Conservation (phyloP, 2,329 filamentous ascomycete species). For the Exserohilum rostratum region DNA sequence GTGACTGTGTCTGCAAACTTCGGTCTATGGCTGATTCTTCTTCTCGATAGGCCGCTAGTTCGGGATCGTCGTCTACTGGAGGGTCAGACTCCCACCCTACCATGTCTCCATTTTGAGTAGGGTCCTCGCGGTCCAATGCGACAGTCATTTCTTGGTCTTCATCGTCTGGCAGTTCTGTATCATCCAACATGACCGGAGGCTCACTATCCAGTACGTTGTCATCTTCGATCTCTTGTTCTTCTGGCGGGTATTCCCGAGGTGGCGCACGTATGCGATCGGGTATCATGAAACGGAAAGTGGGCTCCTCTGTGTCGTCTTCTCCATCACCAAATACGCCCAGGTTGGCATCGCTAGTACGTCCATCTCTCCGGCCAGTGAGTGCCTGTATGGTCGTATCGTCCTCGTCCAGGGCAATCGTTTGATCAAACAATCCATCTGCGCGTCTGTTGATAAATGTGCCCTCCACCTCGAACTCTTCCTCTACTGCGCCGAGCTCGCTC, state of each 20-base stretch:
- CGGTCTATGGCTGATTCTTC: constrained; percentile 45
- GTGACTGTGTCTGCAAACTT: constrained; percentile 38
- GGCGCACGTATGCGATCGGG: constrained; percentile 41
- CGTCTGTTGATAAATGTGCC: constrained; percentile 48
- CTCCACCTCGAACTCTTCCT: constrained; percentile 50
- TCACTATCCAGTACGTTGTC: constrained; percentile 11
- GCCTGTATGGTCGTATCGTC: constrained; percentile 41
- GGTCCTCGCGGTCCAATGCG: constrained; percentile 36
- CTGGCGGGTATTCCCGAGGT: constrained; percentile 20
- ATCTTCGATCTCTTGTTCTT: constrained; percentile 15
- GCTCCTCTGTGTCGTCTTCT: constrained; percentile 45
- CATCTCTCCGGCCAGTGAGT: constrained; percentile 39
- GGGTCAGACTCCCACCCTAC: constrained; percentile 42
- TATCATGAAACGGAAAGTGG: constrained; percentile 49
- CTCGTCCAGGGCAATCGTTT: constrained; percentile 37
- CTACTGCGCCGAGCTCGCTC: constrained; percentile 46
- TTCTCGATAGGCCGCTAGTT: constrained; percentile 43
- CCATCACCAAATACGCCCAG: constrained; percentile 42
- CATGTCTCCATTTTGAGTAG: constrained; percentile 23
- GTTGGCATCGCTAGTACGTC: constrained; percentile 38
- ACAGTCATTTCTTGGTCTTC: constrained; percentile 24
- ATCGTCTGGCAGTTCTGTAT: constrained; percentile 29
- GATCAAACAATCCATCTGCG: constrained; percentile 48
- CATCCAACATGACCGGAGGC: constrained; percentile 30
- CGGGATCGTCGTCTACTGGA: constrained; percentile 31